phyloP scores from a whole-genome alignment of 2,329 filamentous ascomycete species.

The Aspergillus sp. region DNA sequence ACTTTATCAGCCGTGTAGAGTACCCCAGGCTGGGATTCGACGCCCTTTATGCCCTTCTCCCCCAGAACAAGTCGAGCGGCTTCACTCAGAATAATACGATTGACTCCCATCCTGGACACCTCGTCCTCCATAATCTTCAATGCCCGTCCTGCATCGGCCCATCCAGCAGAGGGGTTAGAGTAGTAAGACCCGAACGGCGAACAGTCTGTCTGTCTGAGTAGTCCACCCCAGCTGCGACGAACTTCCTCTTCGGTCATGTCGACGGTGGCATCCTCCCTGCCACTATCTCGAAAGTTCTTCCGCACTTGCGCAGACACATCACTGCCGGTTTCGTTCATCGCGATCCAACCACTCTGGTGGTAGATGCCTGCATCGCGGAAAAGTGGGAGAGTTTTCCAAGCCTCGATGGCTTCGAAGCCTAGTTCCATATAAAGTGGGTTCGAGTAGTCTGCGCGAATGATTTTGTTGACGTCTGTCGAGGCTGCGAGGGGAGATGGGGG shows the following conservation, averaged over 20 bases:
- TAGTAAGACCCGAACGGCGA: constrained; percentile 39
- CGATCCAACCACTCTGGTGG: constrained; percentile 57
- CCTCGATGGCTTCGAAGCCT: constrained; percentile 60
- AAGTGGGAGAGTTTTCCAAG: constrained; percentile 55
- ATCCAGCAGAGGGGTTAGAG: constrained; percentile 49
- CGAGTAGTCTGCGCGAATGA: constrained; percentile 65
- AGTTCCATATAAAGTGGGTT: constrained; percentile 60
- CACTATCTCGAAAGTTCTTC: constrained; percentile 48
- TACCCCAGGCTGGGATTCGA: constrained; percentile 45
- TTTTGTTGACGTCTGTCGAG: constrained; percentile 71
- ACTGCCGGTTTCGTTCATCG: constrained; percentile 46
- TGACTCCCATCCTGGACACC: constrained; percentile 42
- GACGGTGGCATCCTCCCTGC: constrained; percentile 34
- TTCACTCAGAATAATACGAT: constrained; percentile 38
- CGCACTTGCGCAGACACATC: constrained; percentile 50
- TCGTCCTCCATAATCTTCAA: constrained; percentile 41
- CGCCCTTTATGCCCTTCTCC: constrained; percentile 37
- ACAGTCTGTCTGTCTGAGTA: constrained; percentile 34
- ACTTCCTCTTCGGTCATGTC: constrained; percentile 42
- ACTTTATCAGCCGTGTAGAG: constrained; percentile 49
- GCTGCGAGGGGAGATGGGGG: constrained; percentile 52
- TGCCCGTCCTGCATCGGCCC: constrained; percentile 49
- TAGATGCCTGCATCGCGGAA: constrained; percentile 50
- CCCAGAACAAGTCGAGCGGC: constrained; percentile 41
- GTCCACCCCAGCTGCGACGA: constrained; percentile 35